Conservation (phyloP, 169 alveolate species). For the Eimeria maxima region DNA sequence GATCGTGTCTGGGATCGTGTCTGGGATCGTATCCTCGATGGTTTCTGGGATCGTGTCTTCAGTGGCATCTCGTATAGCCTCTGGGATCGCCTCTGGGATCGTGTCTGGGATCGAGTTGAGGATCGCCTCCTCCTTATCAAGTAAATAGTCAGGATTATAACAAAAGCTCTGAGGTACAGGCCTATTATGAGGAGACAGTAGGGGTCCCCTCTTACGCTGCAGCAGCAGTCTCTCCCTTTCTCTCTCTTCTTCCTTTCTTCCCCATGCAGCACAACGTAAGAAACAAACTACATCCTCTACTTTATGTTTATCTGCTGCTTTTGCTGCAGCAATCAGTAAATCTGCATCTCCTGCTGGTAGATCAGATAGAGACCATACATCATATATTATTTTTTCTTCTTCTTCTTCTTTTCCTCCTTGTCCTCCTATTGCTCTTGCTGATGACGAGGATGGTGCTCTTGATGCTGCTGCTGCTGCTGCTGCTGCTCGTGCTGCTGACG, state of each 20-base stretch:
- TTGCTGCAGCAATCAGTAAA: no score
- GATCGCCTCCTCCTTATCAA: background rate
- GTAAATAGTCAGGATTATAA: background rate
- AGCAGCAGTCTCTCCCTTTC: background rate
- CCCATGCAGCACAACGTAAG: background rate
- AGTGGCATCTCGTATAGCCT: background rate
- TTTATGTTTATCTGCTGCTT: no score
- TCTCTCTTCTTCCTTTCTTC: background rate
- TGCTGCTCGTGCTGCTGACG: conserved; percentile 4
- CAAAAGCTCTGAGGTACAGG: background rate
- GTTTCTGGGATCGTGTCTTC: no score
- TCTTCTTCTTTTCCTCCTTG: background rate
- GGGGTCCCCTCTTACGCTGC: background rate
- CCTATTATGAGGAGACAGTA: background rate
- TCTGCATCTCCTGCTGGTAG: background rate
- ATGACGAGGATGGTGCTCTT: no score
- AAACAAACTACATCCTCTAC: background rate
- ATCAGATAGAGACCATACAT: background rate
- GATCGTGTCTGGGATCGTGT: no score
- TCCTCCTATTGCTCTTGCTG: no score
- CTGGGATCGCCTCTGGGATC: conserved; percentile 16
- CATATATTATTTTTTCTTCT: background rate
- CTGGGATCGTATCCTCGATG: no score
- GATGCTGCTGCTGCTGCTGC: no score
- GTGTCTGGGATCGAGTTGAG: background rate